A percentile compares a stretch with the other conserved stretches of the same genome.
These are phyloP conservation scores for Monilinia fructigena DNA, from an alignment of 2,329 filamentous ascomycete genomes.

Conservation along the genomic window DNA sequence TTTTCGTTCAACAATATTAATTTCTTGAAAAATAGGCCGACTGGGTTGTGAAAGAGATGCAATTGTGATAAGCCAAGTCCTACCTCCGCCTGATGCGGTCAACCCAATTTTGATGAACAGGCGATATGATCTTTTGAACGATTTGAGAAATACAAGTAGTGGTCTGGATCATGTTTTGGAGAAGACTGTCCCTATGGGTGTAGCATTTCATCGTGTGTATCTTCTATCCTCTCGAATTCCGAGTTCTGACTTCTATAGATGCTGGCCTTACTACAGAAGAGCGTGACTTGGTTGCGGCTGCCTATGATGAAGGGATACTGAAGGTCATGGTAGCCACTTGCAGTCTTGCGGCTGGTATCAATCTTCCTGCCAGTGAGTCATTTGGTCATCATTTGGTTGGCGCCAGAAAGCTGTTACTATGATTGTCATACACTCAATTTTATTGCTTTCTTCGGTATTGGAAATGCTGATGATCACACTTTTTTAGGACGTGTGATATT, in stretches of 20 bases:
- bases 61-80: conserved; percentile 63
- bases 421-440: not conserved
- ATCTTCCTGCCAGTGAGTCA: conserved; percentile 60
- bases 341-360: conserved; percentile 80
- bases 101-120: conserved; percentile 52
- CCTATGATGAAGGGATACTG: conserved; percentile 66
- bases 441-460: not conserved
- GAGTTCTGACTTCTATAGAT: conserved; percentile 38
- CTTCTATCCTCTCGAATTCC: not conserved
- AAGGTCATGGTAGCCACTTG: conserved; percentile 75
- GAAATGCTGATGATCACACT: not conserved
- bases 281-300: conserved; percentile 66
- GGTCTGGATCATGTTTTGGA: conserved; percentile 66
- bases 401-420: not conserved
- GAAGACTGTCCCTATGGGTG: conserved; percentile 63
- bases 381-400: not conserved
- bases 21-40: conserved; percentile 41
- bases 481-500: conserved; percentile 61
- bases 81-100: conserved; percentile 51
- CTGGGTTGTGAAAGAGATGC: conserved; percentile 66
- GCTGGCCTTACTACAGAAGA: conserved; percentile 73
- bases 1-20: not conserved
- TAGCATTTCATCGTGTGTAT: conserved; percentile 69
- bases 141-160: conserved; percentile 63
- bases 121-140: conserved; percentile 62